Evolutionary conservation across 495 filamentous ascomycete genomes (phyloP), one percentile per base, ranked within the genome.

Genomic region (Aspergillus kassunensis): DNA sequence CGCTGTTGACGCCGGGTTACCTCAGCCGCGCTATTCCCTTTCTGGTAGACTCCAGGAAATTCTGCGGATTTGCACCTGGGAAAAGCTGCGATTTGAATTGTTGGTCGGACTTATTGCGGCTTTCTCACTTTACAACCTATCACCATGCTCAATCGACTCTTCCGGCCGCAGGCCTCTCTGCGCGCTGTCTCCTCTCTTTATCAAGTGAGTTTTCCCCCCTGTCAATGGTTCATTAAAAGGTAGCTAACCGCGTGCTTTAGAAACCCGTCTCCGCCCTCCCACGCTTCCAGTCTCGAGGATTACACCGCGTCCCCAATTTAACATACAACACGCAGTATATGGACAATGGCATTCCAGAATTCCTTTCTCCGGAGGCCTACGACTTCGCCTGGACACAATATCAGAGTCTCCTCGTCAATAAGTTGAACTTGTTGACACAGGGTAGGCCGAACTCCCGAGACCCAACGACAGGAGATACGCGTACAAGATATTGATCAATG

Each of bases 301-400:
- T 74, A 16, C 88, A 92, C 54, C 50, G 62, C 21, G 66, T 90
- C 19, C 86, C 86, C 8, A 51, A 63, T 37, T 78, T 95, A 59
- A 62, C 70, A 8, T 76, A 87, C 61, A 68, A 83, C 29, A 51
- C 62, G 6, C 43, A 61, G 25, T 83, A 79, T 54, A 62, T 69
- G 39, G 55, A 78, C 48, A 56, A 88, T 53, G 89, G 86, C 40
- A 71, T 95, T 9, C 77, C 81, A 13, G 81, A 79, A 7, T 73
- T 96, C 37, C 71, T 95, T 44, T 81, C 83, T 0, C 69, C 78
- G 1, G 71, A 73, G 34, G 88, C 76, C 10, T 90, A 86, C 64
- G 73, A 86, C 47, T 79, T 87, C 12, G 78, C 91, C 27, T 98
- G 90, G 89, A 85, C 75, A 18, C 72, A 90, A 58, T 97, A 97